These are phyloP conservation scores for Sporodiniella umbellata DNA, from an alignment of 371 early-diverging fungal species.

Conservation along the genomic window DNA sequence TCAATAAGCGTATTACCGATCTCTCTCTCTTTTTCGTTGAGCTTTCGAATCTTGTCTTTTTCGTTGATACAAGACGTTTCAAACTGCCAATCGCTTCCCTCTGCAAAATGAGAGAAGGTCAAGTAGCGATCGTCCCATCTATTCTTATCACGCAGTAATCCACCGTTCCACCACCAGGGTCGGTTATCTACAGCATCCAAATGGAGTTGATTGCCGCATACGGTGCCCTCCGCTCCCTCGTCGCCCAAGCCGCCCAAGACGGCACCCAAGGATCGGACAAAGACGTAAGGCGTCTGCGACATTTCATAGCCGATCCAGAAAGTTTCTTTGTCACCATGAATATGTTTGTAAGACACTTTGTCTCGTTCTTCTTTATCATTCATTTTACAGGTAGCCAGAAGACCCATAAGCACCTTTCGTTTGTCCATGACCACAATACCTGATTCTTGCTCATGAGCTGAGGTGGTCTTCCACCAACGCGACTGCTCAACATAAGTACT, in stretches of 20 bases:
- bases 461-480: conserved; percentile 40
- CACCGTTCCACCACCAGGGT: conserved; percentile 56
- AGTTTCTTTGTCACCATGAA: conserved; percentile 60
- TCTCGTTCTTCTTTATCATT: conserved; percentile 52
- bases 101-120: conserved; percentile 27
- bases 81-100: conserved; percentile 32
- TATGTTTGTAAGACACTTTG: conserved; percentile 39
- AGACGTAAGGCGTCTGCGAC: conserved; percentile 55
- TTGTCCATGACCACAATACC: conserved; percentile 63
- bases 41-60: conserved; percentile 20
- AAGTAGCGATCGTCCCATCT: conserved; percentile 30
- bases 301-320: conserved; percentile 64
- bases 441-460: conserved; percentile 63
- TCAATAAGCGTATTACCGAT: conserved; percentile 10
- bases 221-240: conserved; percentile 33
- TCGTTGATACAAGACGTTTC: conserved; percentile 28
- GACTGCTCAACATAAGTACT: conserved; percentile 40
- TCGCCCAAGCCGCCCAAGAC: conserved; percentile 55
- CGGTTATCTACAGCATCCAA: conserved; percentile 23
- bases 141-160: conserved; percentile 46
- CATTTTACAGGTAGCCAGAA: conserved; percentile 56
- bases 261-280: conserved; percentile 48
- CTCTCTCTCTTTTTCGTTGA: conserved; percentile 7
- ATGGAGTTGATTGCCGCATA: conserved; percentile 57
- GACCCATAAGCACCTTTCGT: conserved; percentile 44